These are phyloP conservation scores for Ogataea sp. DNA, from an alignment of 805 yeast genomes.

Conservation along the genomic window DNA sequence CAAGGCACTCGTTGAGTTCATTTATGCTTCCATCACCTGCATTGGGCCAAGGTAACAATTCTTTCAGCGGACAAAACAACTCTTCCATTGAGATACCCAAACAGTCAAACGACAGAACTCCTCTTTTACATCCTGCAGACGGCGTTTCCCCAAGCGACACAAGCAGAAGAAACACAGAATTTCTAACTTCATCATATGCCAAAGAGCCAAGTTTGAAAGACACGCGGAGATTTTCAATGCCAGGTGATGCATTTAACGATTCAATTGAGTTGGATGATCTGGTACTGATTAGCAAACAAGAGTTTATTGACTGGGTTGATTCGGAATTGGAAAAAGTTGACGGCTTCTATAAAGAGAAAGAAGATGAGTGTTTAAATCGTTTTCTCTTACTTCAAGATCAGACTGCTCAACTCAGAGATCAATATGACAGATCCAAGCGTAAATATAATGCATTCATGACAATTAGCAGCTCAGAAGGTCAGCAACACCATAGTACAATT, in stretches of 20 bases:
- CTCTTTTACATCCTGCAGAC: neutral
- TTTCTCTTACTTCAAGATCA: conserved; percentile 61
- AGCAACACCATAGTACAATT: neutral
- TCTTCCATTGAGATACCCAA: neutral
- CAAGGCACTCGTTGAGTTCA: neutral
- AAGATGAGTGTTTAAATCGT: conserved; percentile 50
- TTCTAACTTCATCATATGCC: neutral
- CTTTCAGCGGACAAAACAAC: neutral
- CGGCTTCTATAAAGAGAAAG: conserved; percentile 50
- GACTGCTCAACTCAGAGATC: conserved; percentile 53
- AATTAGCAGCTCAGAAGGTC: too few species aligned
- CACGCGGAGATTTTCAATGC: neutral
- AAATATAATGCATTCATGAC: conserved; percentile 5
- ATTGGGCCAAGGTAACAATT: neutral
- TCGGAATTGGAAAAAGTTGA: conserved; percentile 52
- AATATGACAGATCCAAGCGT: conserved; percentile 24
- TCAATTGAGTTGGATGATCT: conserved; percentile 22
- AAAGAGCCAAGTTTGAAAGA: neutral
- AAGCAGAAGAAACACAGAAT: neutral
- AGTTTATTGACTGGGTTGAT: conserved; percentile 64
- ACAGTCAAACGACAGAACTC: neutral
- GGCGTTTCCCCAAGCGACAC: neutral
- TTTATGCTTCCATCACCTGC: conserved; percentile 1
- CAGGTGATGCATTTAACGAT: neutral
- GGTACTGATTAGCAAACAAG: conserved; percentile 30